A percentile compares a stretch with the other conserved stretches of the same genome.
phyloP scores from a whole-genome alignment of 768 basidiomycete genomes.

The Pulveroboletus sp. region DNA sequence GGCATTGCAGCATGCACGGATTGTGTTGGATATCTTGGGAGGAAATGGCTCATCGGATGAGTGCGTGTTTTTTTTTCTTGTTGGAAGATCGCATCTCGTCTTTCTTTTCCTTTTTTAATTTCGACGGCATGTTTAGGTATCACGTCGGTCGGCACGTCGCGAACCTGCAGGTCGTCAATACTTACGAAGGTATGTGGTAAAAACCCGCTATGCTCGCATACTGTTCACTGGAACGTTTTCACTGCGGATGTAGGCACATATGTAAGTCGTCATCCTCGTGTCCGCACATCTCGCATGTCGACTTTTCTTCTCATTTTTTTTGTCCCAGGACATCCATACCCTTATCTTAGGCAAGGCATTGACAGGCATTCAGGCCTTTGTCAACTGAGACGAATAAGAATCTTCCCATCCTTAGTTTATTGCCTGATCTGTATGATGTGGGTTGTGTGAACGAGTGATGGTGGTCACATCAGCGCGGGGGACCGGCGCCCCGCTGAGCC shows the following conservation, averaged over 20 bases:
- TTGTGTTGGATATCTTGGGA: slow-evolving; percentile 86
- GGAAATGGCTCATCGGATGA: slow-evolving; percentile 94
- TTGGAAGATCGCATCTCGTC: slow-evolving; percentile 17
- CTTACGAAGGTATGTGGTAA: slow-evolving; percentile 73
- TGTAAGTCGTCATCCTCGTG: slow-evolving; percentile 34
- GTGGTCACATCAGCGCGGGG: neutral
- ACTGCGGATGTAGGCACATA: slow-evolving; percentile 47
- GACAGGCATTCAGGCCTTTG: slow-evolving; percentile 86
- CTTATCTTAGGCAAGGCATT: slow-evolving; percentile 93
- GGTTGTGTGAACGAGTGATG: neutral
- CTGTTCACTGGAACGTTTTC: slow-evolving; percentile 1
- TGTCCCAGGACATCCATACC: slow-evolving; percentile 76
- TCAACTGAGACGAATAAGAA: slow-evolving; percentile 38
- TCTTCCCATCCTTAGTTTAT: neutral
- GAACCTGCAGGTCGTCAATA: slow-evolving; percentile 94
- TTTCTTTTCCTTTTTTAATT: neutral
- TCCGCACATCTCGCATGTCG: slow-evolving; percentile 1
- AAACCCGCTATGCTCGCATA: neutral
- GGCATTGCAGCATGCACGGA: slow-evolving; percentile 78
- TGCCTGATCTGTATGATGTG: neutral
- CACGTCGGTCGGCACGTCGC: slow-evolving; percentile 93
- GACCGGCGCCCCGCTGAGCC: neutral
- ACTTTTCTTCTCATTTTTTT: slow-evolving; percentile 9
- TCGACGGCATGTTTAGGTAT: slow-evolving; percentile 49
- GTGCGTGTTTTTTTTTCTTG: slow-evolving; percentile 36